These are phyloP conservation scores for Moelleriella libera DNA, from an alignment of 2,329 filamentous ascomycete species.

Conservation along the genomic window DNA sequence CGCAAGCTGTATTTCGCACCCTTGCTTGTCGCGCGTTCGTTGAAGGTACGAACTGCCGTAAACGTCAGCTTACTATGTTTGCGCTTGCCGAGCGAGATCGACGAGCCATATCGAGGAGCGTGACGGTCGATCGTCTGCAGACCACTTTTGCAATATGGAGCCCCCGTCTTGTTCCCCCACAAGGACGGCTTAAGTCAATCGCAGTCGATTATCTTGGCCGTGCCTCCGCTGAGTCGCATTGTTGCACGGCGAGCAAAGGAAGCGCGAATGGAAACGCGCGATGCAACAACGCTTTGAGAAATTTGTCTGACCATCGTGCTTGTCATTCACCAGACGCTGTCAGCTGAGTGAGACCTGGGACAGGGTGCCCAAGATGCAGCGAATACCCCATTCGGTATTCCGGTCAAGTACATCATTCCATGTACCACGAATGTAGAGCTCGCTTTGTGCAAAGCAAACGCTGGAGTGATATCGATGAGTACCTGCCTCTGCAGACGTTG, in stretches of 20 bases:
- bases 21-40: background rate
- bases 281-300: background rate
- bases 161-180: background rate
- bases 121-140: background rate
- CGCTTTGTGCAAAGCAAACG: background rate
- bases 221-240: background rate
- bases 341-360: background rate
- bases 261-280: background rate
- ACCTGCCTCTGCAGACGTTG: background rate
- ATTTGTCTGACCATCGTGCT: background rate
- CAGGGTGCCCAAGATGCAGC: background rate
- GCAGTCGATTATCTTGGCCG: background rate
- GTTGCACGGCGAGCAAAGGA: background rate
- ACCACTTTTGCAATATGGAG: background rate
- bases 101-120: background rate
- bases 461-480: background rate
- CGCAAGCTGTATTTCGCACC: background rate
- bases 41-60: background rate
- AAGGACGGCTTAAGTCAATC: background rate
- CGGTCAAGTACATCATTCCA: background rate
- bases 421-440: background rate
- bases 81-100: background rate
- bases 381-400: background rate
- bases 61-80: background rate
- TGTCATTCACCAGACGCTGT: background rate